Base-by-base conservation (phyloP, 441 rosid genomes). In the Melastoma candidum region DNA sequence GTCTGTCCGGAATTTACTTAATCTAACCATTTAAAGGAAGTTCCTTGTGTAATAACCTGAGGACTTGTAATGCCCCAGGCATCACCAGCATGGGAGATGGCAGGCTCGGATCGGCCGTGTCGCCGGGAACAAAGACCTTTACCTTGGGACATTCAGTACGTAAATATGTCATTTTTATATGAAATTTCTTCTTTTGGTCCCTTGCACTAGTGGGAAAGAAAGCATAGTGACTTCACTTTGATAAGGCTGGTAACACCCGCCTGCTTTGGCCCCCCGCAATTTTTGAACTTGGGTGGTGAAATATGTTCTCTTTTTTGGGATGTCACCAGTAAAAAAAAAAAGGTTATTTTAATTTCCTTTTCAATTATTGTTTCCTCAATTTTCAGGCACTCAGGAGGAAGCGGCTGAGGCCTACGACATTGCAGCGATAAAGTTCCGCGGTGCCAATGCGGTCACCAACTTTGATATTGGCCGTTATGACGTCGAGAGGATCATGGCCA, bases 21-120 rank as follows among this genome's bases (percentile, higher is more conserved):
- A 17, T 17, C 22, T 17, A 17, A 1, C 22, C 22, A 17, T 17
- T 17, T 17, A 17, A 17, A 17, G 22, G 22, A 17, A 17, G 22
- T 17, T 17, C 22, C 22, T 17, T 17, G 22, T 17, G 22, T 17
- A 17, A 17, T 17, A 17, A 17, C 22, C 22, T 17, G 22, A 17
- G 22, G 22, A 26, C 48, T 2, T 49, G 43, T 3, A 46, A 11
- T 39, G 51, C 57, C 22, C 22, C 22, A 90, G 98, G 61, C 98
- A 90, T 68, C 98, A 92, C 65, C 98, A 92, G 65, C 96, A 92
- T 70, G 98, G 98, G 46, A 82, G 98, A 70, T 90, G 97, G 97
- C 96, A 90, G 73, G 96, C 97, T 53, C 74, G 97, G 69, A 87
- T 90, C 36, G 98, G 98, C 25, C 79, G 96, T 54, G 98, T 90